Evolutionary conservation across 768 basidiomycete species (phyloP), one percentile per base, ranked within the genome.

Genomic region (Calvatia gigantea): DNA sequence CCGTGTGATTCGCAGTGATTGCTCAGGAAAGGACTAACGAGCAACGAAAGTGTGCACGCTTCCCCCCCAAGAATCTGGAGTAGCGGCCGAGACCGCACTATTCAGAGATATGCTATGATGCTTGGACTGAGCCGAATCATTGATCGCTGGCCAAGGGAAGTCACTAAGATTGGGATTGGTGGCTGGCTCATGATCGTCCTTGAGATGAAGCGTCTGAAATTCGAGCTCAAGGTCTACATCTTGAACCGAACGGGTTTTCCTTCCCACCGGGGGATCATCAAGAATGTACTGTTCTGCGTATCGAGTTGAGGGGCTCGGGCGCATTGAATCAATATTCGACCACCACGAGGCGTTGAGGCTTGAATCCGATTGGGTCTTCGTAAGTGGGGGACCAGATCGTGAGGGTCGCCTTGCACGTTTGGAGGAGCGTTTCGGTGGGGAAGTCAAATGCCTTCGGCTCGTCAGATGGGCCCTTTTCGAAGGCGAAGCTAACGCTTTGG

Each of bases 151-250:
- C 52, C 43, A 54, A 37, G 50, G 41, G 17, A 32, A 27, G 19
- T 28, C 31, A 35, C 27, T 43, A 17, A 42, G 28, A 21, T 49
- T 33, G 9, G 17, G 4, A 19, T 32, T 23, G 12, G 35, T 29
- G 25, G 45, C 7, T 15, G 35, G 31, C 19, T 11, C 35, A 27
- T 46, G 5, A 19, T 29, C 11, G 12, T 52, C 54, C 15, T 33
- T 31, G 6, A 56, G 38, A n/a, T 29, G 37, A 31, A 56, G 46
- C 28, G 38, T 33, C 31, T 42, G 54, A 23, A 56, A 56, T 19
- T 56, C 54, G 12, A 56, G 29, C 9, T 48, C 54, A 29, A 56
- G 46, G 14, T 43, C 54, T 47, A 42, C 42, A 7, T 49, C 38
- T 41, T 39, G 37, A 11, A 35, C 28, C 17, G 28, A 9, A 17